These are phyloP conservation scores for Boletus vermiculosoides DNA, from an alignment of 768 basidiomycete genomes.

Conservation along the genomic window DNA sequence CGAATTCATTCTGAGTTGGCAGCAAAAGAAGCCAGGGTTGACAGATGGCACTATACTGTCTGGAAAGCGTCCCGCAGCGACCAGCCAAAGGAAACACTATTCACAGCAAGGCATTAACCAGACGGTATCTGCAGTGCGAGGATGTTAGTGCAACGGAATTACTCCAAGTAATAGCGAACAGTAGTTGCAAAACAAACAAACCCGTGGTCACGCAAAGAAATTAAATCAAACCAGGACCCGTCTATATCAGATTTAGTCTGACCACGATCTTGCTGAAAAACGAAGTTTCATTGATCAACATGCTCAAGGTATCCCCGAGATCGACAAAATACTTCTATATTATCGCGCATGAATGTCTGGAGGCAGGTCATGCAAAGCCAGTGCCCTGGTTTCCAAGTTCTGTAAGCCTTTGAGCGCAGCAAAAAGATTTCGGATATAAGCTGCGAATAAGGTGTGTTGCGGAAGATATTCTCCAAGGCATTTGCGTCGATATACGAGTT, in stretches of 20 bases:
- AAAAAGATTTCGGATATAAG: constrained; percentile 5
- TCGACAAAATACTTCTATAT: constrained; percentile 8
- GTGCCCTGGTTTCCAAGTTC: constrained; percentile 4
- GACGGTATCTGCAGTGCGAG: neutral
- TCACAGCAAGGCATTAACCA: neutral
- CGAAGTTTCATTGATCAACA: neutral
- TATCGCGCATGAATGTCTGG: constrained; percentile 3
- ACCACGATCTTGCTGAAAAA: neutral
- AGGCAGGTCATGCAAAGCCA: constrained; percentile 18
- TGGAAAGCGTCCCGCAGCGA: constrained; percentile 20
- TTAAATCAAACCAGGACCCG: neutral
- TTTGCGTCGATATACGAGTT: constrained; percentile 4
- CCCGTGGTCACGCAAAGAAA: neutral
- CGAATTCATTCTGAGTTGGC: constrained; percentile 34
- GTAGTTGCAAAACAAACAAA: neutral
- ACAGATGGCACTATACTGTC: constrained; percentile 34
- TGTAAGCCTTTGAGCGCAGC: constrained; percentile 6
- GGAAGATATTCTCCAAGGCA: constrained; percentile 6
- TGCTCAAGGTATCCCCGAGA: neutral
- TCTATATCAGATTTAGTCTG: neutral
- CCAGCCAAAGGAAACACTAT: constrained; percentile 8
- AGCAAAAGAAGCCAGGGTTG: constrained; percentile 31
- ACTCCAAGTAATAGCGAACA: neutral
- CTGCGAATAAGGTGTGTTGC: constrained; percentile 3
- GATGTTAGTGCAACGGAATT: neutral